A percentile compares a stretch with the other conserved stretches of the same genome.
Conservation (phyloP, 345 rosid species). For the Rhizophora apiculata region DNA sequence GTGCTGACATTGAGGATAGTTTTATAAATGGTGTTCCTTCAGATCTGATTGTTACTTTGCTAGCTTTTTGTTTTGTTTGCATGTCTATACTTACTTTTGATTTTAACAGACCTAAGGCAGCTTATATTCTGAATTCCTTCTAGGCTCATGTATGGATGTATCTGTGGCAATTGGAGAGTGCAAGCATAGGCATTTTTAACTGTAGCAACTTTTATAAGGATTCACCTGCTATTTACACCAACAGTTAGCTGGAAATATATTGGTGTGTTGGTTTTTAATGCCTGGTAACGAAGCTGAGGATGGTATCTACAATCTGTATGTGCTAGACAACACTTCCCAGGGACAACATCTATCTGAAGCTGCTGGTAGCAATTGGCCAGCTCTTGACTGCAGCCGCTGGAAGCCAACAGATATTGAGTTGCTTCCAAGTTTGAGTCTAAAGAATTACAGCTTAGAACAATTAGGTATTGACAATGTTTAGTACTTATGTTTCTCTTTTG, state of each 20-base stretch:
- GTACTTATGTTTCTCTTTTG: neutral
- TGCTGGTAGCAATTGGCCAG: slow-evolving; percentile 33
- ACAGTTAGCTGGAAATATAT: slow-evolving; percentile 25
- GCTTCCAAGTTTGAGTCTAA: slow-evolving; percentile 26
- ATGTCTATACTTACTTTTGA: too few relatives aligned
- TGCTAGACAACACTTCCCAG: slow-evolving; percentile 35
- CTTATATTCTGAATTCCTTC: too few relatives aligned
- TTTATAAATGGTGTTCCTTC: neutral
- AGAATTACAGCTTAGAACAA: slow-evolving; percentile 27
- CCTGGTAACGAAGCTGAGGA: slow-evolving; percentile 46
- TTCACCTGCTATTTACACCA: slow-evolving; percentile 18
- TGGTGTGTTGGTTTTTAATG: slow-evolving; percentile 39
- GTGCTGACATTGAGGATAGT: neutral
- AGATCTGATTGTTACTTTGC: neutral
- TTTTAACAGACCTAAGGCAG: too few relatives aligned
- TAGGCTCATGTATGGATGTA: neutral
- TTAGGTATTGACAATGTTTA: slow-evolving; percentile 30
- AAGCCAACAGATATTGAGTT: slow-evolving; percentile 27
- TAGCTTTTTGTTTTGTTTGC: too few relatives aligned
- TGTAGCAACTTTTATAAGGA: slow-evolving; percentile 23
- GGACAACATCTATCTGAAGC: slow-evolving; percentile 28
- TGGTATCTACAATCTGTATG: slow-evolving; percentile 37
- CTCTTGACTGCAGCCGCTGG: slow-evolving; percentile 29
- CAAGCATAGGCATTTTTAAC: neutral
- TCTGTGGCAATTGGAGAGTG: neutral